A percentile compares a stretch with the other conserved stretches of the same genome.
These are phyloP conservation scores for Mimosa bimucronata DNA, from an alignment of 306 rosid species.

Conservation along the genomic window DNA sequence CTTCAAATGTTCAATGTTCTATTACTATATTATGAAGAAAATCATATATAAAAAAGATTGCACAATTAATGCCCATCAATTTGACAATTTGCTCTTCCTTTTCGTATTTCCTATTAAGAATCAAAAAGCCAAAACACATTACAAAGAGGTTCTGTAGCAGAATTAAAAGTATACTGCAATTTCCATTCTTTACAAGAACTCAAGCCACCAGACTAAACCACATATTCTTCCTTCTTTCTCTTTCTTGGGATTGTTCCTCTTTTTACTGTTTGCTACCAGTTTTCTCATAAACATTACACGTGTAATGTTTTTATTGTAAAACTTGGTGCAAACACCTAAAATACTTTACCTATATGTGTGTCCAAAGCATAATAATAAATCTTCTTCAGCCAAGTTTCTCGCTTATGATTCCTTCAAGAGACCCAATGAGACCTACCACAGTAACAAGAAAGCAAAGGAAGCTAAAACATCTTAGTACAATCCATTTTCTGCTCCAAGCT, in stretches of 20 bases:
- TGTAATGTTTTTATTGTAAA: not conserved
- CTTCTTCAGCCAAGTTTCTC: slow-evolving; percentile 47
- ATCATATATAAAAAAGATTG: not conserved
- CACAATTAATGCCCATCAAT: not conserved
- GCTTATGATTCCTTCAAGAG: slow-evolving; percentile 64
- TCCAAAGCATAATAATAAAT: not conserved
- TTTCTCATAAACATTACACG: not conserved
- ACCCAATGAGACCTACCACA: slow-evolving; percentile 61
- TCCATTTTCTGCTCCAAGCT: slow-evolving; percentile 77
- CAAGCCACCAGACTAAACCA: not conserved
- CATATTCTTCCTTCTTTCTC: not conserved
- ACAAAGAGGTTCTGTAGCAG: slow-evolving; percentile 16
- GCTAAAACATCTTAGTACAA: slow-evolving; percentile 66
- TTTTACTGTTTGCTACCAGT: too few relatives aligned
- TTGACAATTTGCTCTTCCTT: not conserved
- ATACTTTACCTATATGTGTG: not conserved
- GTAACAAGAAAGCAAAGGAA: slow-evolving; percentile 69
- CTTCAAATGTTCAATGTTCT: not conserved
- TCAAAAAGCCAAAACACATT: not conserved
- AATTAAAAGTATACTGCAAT: not conserved
- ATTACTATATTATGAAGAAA: not conserved
- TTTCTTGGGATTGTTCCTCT: not conserved
- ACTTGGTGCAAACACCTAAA: not conserved
- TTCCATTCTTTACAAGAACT: slow-evolving; percentile 1
- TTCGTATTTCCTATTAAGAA: not conserved